Conservation (phyloP, 2,329 filamentous ascomycete genomes). For the Allantophomopsis cytisporea region DNA sequence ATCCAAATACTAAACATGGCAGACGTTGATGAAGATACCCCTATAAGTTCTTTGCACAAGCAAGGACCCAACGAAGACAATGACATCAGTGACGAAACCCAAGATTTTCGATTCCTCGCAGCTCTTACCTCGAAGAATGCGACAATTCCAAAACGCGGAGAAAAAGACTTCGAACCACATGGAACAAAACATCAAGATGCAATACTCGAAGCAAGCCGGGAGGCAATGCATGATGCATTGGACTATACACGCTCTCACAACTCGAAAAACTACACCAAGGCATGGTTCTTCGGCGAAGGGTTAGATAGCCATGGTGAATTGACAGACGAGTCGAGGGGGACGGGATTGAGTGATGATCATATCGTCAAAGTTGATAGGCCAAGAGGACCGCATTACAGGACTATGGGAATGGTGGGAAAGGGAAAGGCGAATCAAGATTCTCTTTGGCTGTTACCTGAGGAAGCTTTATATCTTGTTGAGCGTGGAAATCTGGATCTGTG, state of each 20-base stretch:
- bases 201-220: conserved; percentile 66
- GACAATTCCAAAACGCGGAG: conserved; percentile 71
- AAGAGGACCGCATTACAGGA: conserved; percentile 59
- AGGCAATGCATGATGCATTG: conserved; percentile 81
- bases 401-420: conserved; percentile 55
- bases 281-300: conserved; percentile 58
- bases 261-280: conserved; percentile 51
- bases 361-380: conserved; percentile 58
- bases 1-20: conserved; percentile 9
- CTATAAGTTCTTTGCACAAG: conserved; percentile 10
- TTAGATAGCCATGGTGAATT: conserved; percentile 12
- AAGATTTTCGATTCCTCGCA: conserved; percentile 70
- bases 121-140: conserved; percentile 36
- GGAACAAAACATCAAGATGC: conserved; percentile 70
- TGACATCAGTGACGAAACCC: conserved; percentile 63
- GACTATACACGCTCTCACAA: conserved; percentile 62
- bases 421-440: conserved; percentile 40
- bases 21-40: conserved; percentile 18
- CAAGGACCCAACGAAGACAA: conserved; percentile 29
- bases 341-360: conserved; percentile 38
- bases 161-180: conserved; percentile 95
- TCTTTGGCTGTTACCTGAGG: conserved; percentile 81
- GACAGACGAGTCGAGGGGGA: conserved; percentile 36
- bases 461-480: conserved; percentile 81
- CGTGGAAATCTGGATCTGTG: conserved; percentile 76